A percentile compares a stretch with the other conserved stretches of the same genome.
These are phyloP conservation scores for Arctostaphylos glauca DNA, from an alignment of 148 eudicot genomes.

Conservation along the genomic window DNA sequence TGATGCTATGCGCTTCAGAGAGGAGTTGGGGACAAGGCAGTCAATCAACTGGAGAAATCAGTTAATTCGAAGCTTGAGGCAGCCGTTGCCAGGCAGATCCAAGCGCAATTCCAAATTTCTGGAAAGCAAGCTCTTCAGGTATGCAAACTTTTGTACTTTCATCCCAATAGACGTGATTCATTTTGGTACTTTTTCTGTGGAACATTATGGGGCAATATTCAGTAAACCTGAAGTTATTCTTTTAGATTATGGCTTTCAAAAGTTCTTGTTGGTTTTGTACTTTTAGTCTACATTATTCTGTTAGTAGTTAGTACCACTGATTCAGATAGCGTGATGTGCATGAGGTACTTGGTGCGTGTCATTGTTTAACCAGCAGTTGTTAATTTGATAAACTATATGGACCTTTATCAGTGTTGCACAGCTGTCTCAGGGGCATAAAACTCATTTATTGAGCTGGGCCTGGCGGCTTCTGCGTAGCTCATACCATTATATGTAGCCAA, in stretches of 20 bases:
- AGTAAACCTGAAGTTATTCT: neutral
- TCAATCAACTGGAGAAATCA: constrained; percentile 78
- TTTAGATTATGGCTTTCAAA: neutral
- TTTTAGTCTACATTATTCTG: neutral
- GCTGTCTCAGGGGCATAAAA: neutral
- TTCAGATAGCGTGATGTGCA: neutral
- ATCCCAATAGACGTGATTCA: neutral
- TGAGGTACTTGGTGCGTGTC: neutral
- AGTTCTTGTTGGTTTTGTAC: neutral
- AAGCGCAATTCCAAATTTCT: constrained; percentile 84
- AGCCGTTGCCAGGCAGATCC: constrained; percentile 79
- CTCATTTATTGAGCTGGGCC: neutral
- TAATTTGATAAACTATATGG: neutral
- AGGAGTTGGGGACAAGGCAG: constrained; percentile 88
- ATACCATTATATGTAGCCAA: neutral
- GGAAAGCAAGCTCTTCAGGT: constrained; percentile 97
- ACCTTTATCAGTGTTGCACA: neutral
- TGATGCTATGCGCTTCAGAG: constrained; percentile 47
- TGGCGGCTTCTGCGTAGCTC: neutral
- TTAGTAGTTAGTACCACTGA: neutral
- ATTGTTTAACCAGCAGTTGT: neutral
- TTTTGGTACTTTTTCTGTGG: neutral
- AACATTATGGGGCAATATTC: neutral
- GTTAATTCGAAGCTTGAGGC: constrained; percentile 75
- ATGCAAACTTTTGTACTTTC: constrained; percentile 12